Base-by-base conservation (phyloP, 1,284 basidiomycete genomes). In the Meira nashicola region DNA sequence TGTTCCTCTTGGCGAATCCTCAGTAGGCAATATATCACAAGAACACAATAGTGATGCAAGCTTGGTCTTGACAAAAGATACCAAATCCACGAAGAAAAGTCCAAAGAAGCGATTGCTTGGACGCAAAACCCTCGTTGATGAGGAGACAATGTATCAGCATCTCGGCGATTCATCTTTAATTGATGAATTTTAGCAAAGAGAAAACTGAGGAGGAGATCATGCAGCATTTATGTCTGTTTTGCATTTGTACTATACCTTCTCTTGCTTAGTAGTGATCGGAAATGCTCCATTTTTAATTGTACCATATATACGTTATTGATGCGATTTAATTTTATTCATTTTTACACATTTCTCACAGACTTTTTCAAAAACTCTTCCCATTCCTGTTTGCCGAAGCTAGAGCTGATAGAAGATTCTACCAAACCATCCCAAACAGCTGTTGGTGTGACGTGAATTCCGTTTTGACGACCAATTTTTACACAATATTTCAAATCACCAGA, bases 401-500 rank as follows among this genome's bases (percentile, higher is more conserved):
- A 91, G 2, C 88, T 90, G 48, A 95, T 83, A 82, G 28, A 46
- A 15, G 54, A 83, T 19, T 86, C 89, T 59, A 92, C 79, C 38
- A 97, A 81, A 7, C 93, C 93, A 73, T 71, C 68, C 65, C 68
- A 68, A 12, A 68, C 59, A 0, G 85, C 88, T 9, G 91, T 91
- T 1, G 92, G 92, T 37, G 91, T 93, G 54, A 94, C 90, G 70
- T 95, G 92, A 55, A 95, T 86, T 5, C 89, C 83, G 67, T 95
- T 95, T 82, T 95, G 92, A 64, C 92, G 83, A 6, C 89, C 86
- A 76, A 89, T 87, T 17, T 48, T 60, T 39, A 55, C 57, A 38
- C 86, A 89, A 75, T 91, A 92, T 80, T 92, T 92, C 62, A 92
- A 80, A 66, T 91, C 89, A 60, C 90, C 86, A 0, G 89, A 90